Evolutionary conservation across 129 eudicot genomes (phyloP).

Genomic region (Saussurea involucrata): DNA sequence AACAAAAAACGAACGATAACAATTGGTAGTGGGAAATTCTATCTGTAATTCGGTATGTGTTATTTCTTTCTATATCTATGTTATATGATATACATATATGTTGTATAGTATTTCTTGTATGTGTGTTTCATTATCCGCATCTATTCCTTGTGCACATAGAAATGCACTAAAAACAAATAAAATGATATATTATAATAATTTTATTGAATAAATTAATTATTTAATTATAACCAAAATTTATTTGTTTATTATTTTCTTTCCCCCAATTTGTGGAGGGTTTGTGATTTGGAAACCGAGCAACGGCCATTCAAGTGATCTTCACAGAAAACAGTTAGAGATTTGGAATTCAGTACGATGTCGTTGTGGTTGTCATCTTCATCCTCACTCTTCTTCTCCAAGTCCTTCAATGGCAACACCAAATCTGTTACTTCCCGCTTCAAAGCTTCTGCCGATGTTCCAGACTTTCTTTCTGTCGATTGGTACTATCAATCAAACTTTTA

Average conservation of each 20-base stretch:
- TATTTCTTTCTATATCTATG: no score
- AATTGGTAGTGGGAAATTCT: background rate
- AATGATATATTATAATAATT: no score
- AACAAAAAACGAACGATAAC: background rate
- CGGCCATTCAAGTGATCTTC: constrained; percentile 6
- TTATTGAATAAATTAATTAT: no score
- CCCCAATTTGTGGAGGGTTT: constrained; percentile 20
- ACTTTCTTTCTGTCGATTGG: constrained; percentile 67
- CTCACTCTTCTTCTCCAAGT: constrained; percentile 36
- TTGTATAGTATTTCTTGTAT: no score
- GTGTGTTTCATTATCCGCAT: background rate
- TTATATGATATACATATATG: no score
- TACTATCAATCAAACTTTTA: background rate
- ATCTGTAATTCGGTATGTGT: background rate
- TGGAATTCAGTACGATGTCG: constrained; percentile 34
- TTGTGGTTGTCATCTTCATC: constrained; percentile 39
- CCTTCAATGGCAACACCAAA: constrained; percentile 24
- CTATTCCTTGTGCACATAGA: background rate
- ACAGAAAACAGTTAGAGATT: background rate
- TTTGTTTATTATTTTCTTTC: background rate
- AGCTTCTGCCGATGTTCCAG: constrained; percentile 71
- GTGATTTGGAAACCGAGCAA: constrained; percentile 6
- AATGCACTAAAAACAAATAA: no score
- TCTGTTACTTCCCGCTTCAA: constrained; percentile 31
- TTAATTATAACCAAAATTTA: no score